These are phyloP conservation scores for Penicillium paradoxum DNA, from an alignment of 495 filamentous ascomycete species.

Conservation along the genomic window DNA sequence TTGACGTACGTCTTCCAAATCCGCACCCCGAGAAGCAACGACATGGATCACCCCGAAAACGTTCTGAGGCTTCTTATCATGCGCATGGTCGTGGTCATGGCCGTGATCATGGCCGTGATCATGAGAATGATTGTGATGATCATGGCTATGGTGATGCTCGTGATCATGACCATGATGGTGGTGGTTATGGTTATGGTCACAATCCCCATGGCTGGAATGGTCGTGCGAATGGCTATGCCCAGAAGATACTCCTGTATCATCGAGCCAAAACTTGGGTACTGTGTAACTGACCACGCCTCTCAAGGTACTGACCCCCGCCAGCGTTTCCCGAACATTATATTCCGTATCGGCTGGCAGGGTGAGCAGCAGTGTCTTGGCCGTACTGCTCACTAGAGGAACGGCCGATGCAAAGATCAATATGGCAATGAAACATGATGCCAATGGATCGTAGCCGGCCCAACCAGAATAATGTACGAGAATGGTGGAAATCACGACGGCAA, in stretches of 20 bases:
- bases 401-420: constrained; percentile 86
- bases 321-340: constrained; percentile 78
- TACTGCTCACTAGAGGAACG: constrained; percentile 79
- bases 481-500: constrained; percentile 91
- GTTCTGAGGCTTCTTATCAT: constrained; percentile 38
- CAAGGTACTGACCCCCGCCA: constrained; percentile 77
- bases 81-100: constrained; percentile 25
- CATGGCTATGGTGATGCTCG: constrained; percentile 12
- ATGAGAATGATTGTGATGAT: constrained; percentile 12
- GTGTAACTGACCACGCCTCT: constrained; percentile 81
- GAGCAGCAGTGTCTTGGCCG: constrained; percentile 74
- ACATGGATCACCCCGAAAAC: constrained; percentile 79
- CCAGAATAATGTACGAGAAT: constrained; percentile 76
- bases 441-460: constrained; percentile 93
- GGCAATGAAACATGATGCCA: constrained; percentile 91
- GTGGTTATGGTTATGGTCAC: constrained; percentile 23
- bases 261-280: constrained; percentile 91
- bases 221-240: constrained; percentile 28
- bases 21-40: constrained; percentile 61
- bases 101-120: constrained; percentile 8
- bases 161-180: constrained; percentile 24
- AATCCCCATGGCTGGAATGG: constrained; percentile 18
- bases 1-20: constrained; percentile 72
- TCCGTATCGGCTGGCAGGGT: constrained; percentile 81
- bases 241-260: constrained; percentile 52